Evolutionary conservation across 495 filamentous ascomycete genomes (phyloP).

Genomic region (Cryomyces antarcticus): DNA sequence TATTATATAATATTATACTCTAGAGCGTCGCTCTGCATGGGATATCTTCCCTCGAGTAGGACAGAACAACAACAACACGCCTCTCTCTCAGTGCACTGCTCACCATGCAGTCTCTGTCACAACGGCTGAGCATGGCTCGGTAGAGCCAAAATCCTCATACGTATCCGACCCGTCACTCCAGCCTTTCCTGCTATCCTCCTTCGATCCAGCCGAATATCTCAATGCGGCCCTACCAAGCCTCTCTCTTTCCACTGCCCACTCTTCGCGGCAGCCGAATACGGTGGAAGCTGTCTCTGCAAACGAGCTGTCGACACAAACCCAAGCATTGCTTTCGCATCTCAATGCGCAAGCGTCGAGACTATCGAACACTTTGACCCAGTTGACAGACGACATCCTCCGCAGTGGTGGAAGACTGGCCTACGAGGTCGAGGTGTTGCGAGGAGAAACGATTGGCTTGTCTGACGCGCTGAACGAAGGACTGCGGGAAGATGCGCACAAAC

Average conservation of each 20-base stretch:
- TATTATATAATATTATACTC: no score
- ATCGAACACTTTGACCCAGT: conserved; percentile 60
- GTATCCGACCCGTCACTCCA: conserved; percentile 38
- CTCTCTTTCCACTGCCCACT: conserved; percentile 19
- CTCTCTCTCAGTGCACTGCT: conserved; percentile 2
- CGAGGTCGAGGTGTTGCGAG: conserved; percentile 80
- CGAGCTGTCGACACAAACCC: conserved; percentile 61
- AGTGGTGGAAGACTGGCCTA: conserved; percentile 74
- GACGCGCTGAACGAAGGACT: conserved; percentile 57
- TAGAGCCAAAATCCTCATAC: conserved; percentile 19
- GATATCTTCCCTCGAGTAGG: neutral
- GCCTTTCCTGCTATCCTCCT: conserved; percentile 50
- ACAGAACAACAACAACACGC: conserved; percentile 2
- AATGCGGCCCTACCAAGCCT: conserved; percentile 53
- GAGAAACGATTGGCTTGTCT: conserved; percentile 57
- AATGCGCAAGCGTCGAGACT: conserved; percentile 71
- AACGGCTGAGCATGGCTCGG: no score
- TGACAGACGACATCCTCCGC: conserved; percentile 88
- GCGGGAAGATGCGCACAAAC: conserved; percentile 44
- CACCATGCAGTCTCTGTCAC: neutral
- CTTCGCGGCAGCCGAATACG: conserved; percentile 10
- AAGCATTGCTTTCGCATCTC: conserved; percentile 66
- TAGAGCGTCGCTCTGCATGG: neutral
- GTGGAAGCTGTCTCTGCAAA: conserved; percentile 40
- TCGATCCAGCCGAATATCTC: conserved; percentile 64